Evolutionary conservation across 2,329 filamentous ascomycete genomes (phyloP).

Genomic region (Plenodomus tracheiphilus): DNA sequence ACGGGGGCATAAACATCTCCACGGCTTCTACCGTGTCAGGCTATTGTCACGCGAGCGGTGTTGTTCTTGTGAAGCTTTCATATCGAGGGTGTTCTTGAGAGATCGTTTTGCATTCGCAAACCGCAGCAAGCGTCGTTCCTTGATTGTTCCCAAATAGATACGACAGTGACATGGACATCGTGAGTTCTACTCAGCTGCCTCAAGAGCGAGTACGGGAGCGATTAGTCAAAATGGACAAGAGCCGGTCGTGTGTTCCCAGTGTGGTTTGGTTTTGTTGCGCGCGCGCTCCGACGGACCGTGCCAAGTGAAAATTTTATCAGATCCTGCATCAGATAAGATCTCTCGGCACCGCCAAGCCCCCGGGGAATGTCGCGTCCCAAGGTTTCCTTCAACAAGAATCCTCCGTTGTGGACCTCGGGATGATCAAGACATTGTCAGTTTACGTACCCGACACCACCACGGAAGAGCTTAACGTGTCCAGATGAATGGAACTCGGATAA

Average conservation of each 20-base stretch:
- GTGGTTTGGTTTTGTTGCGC: neutral
- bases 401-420: neutral
- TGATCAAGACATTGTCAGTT: neutral
- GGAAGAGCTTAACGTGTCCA: too few species aligned
- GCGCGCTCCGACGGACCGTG: neutral
- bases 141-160: too few species aligned
- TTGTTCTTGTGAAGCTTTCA: too few species aligned
- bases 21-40: too few species aligned
- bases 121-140: too few species aligned
- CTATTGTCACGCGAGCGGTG: too few species aligned
- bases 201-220: neutral
- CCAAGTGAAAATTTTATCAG: conserved; percentile 5
- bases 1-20: neutral
- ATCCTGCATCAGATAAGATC: conserved; percentile 4
- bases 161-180: neutral
- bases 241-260: neutral
- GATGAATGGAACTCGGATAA: too few species aligned
- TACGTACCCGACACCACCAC: too few species aligned
- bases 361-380: neutral
- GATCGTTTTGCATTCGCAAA: too few species aligned
- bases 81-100: too few species aligned
- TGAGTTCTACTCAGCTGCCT: neutral
- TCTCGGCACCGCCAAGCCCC: neutral
- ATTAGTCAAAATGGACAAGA: neutral
- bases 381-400: neutral